phyloP scores from a whole-genome alignment of 305 asterid species.

The Salvia sclarea region DNA sequence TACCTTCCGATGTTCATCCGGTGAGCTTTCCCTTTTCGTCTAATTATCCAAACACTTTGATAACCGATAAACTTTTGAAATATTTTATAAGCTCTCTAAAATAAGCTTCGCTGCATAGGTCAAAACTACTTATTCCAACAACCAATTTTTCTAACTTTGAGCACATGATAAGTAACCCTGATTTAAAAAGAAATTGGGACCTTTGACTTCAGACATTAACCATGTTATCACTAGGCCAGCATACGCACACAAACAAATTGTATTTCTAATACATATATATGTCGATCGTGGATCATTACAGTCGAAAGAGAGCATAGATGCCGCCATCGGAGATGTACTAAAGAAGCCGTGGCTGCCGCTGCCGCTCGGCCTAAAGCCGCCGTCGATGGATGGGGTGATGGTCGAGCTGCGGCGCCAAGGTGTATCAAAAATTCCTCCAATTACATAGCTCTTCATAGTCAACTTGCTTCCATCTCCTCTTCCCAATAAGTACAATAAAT shows the following conservation, averaged over 20 bases:
- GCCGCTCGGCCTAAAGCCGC: conserved; percentile 84
- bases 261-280: not conserved
- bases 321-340: conserved; percentile 53
- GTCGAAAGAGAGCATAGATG: conserved; percentile 53
- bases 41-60: too few species aligned
- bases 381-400: conserved; percentile 63
- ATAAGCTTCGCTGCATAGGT: too few species aligned
- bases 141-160: too few species aligned
- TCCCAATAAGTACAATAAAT: not conserved
- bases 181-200: too few species aligned
- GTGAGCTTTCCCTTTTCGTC: conserved; percentile 30
- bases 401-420: conserved; percentile 72
- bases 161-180: too few species aligned
- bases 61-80: too few species aligned
- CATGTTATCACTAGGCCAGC: too few species aligned
- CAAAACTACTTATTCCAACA: too few species aligned
- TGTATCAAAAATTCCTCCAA: conserved; percentile 61
- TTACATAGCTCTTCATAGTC: conserved; percentile 11
- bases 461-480: not conserved
- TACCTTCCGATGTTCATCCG: conserved; percentile 56
- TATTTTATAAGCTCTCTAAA: too few species aligned
- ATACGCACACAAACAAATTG: too few species aligned
- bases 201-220: too few species aligned
- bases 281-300: conserved; percentile 9
- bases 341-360: conserved; percentile 81